phyloP scores from a whole-genome alignment of 2,329 filamentous ascomycete genomes.

The Apiospora arundinis region DNA sequence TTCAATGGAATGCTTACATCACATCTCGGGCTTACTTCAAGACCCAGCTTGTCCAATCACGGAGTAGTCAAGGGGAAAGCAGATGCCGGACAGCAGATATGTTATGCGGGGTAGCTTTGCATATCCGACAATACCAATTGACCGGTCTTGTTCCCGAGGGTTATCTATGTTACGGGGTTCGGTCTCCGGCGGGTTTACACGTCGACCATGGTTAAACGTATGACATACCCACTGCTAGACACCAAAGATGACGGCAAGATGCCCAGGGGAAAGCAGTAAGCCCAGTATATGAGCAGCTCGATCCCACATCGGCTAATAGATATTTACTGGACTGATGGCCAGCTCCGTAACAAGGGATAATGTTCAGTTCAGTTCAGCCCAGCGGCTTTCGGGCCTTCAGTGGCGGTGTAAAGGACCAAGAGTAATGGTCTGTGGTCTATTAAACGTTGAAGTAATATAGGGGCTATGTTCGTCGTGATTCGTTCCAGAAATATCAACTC shows the following conservation, averaged over 20 bases:
- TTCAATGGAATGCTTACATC: not conserved
- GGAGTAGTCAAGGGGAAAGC: not conserved
- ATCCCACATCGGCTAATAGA: not conserved
- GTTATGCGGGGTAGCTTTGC: not conserved
- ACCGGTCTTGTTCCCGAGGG: not conserved
- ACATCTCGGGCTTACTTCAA: not conserved
- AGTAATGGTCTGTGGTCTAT: slow-evolving; percentile 31
- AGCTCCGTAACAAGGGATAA: not conserved
- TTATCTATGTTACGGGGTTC: slow-evolving; percentile 3
- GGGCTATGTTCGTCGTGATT: slow-evolving; percentile 27
- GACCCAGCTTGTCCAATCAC: not conserved
- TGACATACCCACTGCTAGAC: not conserved
- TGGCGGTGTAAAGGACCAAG: not conserved
- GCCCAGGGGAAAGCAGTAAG: not conserved
- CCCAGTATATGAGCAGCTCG: not conserved
- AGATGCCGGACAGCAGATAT: not conserved
- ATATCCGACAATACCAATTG: not conserved
- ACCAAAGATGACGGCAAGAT: not conserved
- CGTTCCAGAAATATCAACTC: slow-evolving; percentile 17
- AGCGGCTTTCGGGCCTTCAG: not conserved
- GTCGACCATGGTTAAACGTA: not conserved
- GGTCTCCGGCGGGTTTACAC: not conserved
- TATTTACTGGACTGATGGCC: not conserved
- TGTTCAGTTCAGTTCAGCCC: not conserved
- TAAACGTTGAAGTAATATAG: slow-evolving; percentile 30